Evolutionary conservation across 371 early-diverging fungal species (phyloP), one percentile per base, ranked within the genome.

Genomic region (Polyrhizophydium stewartii): DNA sequence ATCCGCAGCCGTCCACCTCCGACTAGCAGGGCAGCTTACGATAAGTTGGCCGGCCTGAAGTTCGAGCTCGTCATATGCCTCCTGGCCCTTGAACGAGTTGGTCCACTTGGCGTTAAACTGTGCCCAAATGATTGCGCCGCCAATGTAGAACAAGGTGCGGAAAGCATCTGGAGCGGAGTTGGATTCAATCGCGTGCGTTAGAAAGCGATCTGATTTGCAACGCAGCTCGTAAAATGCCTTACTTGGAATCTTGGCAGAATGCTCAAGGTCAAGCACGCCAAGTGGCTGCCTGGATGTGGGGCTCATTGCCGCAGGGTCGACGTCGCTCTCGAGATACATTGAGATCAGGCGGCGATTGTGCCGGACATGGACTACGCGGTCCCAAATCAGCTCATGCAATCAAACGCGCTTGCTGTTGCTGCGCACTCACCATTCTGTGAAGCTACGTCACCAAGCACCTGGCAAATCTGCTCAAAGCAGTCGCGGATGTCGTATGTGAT

Each of bases 401-500:
- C 10, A 40, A 40, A 10, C 12, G 40, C 40, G 40, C 12, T 19
- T 40, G 40, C 19, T 40, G 40, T 40, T 40, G 31, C 24, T 12
- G 9, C 16, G 51, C 31, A 50, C 51, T 16, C n/a, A 50, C 51
- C 10, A n/a, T 62, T 50, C 46, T 59, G 41, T 40, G 38, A 24
- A 0, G 63, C 40, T 10, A 45, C 35, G 10, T 47, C 33, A n/a
- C 24, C 28, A 33, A 38, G 40, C 55, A 63, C 37, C 25, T 50
- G 35, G 35, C 22, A 21, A 50, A 63, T 52, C 33, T 55, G n/a
- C 35, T 58, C 63, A 33, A 63, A 32, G 35, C 58, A 58, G 35
- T 45, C 53, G 7, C 45, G 58, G 6, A 63, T 16, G 28, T 63
- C 63, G 22, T 59, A 47, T 2, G 63, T 49, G 22, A 63, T 40